A percentile compares a stretch with the other conserved stretches of the same genome.
Conservation (phyloP, 176 grass and related monocot species). For the Hsuehochloa calcarea region DNA sequence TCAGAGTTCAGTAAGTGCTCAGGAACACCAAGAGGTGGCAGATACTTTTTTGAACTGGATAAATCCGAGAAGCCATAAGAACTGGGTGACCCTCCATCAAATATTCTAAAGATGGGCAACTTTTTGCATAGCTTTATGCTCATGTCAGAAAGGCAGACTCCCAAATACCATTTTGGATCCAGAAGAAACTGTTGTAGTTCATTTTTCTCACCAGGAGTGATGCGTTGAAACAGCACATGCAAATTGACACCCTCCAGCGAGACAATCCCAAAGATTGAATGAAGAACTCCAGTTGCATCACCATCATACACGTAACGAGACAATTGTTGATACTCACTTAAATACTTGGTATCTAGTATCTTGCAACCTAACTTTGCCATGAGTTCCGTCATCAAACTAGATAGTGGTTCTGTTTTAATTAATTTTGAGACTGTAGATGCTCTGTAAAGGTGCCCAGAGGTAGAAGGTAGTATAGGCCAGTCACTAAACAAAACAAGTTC, state of each 20-base stretch:
- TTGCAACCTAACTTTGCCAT: slow-evolving; percentile 83
- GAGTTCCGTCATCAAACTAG: slow-evolving; percentile 58
- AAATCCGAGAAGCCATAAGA: slow-evolving; percentile 70
- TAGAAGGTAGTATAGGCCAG: slow-evolving; percentile 95
- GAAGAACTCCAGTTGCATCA: slow-evolving; percentile 68
- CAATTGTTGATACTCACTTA: slow-evolving; percentile 56
- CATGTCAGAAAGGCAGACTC: slow-evolving; percentile 50
- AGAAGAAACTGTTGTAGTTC: slow-evolving; percentile 84
- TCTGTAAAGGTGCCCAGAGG: slow-evolving; percentile 75
- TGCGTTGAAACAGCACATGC: slow-evolving; percentile 57
- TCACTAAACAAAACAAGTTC: slow-evolving; percentile 75
- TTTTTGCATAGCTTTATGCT: slow-evolving; percentile 79
- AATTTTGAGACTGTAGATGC: slow-evolving; percentile 66
- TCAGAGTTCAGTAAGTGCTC: slow-evolving; percentile 66
- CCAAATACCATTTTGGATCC: slow-evolving; percentile 92
- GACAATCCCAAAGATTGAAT: slow-evolving; percentile 70
- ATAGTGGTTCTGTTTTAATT: slow-evolving; percentile 68
- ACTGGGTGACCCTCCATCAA: slow-evolving; percentile 52
- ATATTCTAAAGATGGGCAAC: slow-evolving; percentile 78
- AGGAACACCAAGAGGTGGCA: slow-evolving; percentile 73
- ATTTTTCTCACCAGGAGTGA: slow-evolving; percentile 71
- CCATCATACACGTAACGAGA: slow-evolving; percentile 72
- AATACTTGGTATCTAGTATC: slow-evolving; percentile 68
- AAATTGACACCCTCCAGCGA: slow-evolving; percentile 55
- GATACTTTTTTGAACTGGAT: slow-evolving; percentile 63